Conservation (phyloP, 768 basidiomycete species). For the Tulasnella sp. region DNA sequence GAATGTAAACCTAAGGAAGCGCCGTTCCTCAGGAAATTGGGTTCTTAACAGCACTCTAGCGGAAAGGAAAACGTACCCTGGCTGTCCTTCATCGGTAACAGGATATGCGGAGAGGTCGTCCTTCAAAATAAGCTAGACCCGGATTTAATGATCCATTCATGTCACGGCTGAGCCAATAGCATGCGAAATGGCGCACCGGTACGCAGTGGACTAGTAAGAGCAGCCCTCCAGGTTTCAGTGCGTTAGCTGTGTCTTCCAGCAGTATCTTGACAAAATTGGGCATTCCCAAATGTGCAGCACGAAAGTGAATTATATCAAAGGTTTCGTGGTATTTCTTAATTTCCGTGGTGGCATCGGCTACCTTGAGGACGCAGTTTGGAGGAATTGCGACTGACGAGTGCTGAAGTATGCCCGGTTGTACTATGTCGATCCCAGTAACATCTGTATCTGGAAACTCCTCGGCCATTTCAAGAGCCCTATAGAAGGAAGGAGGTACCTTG, state of each 20-base stretch:
- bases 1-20: not conserved
- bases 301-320: constrained; percentile 21
- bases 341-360: constrained; percentile 9
- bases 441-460: constrained; percentile 20
- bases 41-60: not conserved
- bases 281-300: constrained; percentile 10
- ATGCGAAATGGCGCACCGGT: not conserved
- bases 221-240: not conserved
- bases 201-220: not conserved
- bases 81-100: not conserved
- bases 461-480: constrained; percentile 21
- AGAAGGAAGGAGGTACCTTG: not conserved
- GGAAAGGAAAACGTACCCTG: not conserved
- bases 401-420: not conserved
- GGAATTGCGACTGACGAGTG: not conserved
- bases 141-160: no score
- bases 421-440: constrained; percentile 21
- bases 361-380: constrained; percentile 6
- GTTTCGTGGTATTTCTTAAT: constrained; percentile 10
- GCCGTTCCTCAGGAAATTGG: not conserved
- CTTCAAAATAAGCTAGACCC: not conserved
- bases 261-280: not conserved
- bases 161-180: not conserved
- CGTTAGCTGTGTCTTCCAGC: not conserved
- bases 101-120: not conserved